Base-by-base conservation (phyloP, 495 filamentous ascomycete species). In the Penicillium goetzii region DNA sequence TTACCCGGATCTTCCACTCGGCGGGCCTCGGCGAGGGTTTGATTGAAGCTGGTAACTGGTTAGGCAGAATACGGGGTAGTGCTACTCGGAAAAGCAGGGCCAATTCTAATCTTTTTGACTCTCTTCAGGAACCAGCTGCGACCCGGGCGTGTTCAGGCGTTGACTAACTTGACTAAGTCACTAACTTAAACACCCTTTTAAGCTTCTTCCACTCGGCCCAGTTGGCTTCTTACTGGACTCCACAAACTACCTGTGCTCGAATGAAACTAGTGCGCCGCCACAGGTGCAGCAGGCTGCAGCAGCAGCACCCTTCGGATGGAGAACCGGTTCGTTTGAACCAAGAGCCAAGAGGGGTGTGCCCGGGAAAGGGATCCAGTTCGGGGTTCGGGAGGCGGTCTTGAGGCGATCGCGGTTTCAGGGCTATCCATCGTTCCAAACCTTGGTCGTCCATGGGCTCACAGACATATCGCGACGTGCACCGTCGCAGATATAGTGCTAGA, bases 351-450 rank as follows among this genome's bases (percentile, higher is more conserved):
- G 47, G 36, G 49, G 45, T n/a, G n/a, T n/a, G n/a, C n/a, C n/a
- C n/a, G 25, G 30, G 43, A 4, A 53, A 52, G 47, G 58, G 28
- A 40, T 21, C 25, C 19, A 53, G 28, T 53, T 21, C 45, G 19
- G 45, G 28, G 28, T 53, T 21, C 45, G 19, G 45, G 28, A 28
- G 55, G 40, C 11, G 54, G 50, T 66, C 55, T 40, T 63, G 68
- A 72, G 40, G 68, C 60, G 64, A 67, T 69, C 63, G 64, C 28
- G 57, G 67, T 72, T 70, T 72, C 64, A 72, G 38, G 5, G 25
- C 34, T 32, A 36, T 32, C 51, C 32, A 25, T 15, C 38, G 53
- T 54, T 51, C 43, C 50, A 38, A 41, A 53, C 34, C 10, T 58
- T 41, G 61, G 23, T 15, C 19, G 12, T 43, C 14, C 19, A 41